Percentiles rank a stretch among this genome's conserved stretches.
These are phyloP conservation scores for Camellia oleifera DNA, from an alignment of 179 eudicot genomes.

Conservation along the genomic window DNA sequence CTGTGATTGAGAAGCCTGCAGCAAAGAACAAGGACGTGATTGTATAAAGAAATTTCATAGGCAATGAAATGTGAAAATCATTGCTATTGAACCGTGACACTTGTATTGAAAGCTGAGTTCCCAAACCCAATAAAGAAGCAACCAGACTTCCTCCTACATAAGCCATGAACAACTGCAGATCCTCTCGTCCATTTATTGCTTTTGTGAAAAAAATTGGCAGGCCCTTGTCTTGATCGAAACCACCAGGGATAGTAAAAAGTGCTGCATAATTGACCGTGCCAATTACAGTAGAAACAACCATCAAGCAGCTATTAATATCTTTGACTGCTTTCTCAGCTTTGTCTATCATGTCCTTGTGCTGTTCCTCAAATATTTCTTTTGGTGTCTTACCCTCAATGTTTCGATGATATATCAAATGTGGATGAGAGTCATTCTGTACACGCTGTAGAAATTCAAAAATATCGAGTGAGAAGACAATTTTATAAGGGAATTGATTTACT, in stretches of 20 bases:
- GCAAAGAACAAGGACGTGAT: not conserved
- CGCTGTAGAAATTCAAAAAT: not conserved
- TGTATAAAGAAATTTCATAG: not conserved
- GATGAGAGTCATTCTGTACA: not conserved
- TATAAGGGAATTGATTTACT: not conserved
- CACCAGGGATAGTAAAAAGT: conserved; percentile 14
- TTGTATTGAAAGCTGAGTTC: conserved; percentile 6
- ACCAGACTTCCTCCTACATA: not conserved
- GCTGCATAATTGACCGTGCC: conserved; percentile 16
- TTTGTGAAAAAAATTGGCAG: not conserved
- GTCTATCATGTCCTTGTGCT: not conserved
- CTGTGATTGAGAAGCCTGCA: not conserved
- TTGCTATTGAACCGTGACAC: conserved; percentile 1
- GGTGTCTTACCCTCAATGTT: not conserved
- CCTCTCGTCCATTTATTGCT: not conserved
- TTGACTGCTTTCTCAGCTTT: conserved; percentile 7
- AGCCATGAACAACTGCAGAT: not conserved
- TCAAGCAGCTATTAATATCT: conserved; percentile 4
- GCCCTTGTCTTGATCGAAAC: conserved; percentile 1
- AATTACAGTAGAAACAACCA: conserved; percentile 12
- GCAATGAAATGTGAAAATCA: not conserved
- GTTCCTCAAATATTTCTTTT: not conserved
- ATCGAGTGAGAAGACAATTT: not conserved
- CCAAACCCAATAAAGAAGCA: conserved; percentile 6
- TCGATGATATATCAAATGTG: not conserved